Evolutionary conservation across 768 basidiomycete genomes (phyloP), one percentile per base, ranked within the genome.

Genomic region (Cystobasidium onofrii): DNA sequence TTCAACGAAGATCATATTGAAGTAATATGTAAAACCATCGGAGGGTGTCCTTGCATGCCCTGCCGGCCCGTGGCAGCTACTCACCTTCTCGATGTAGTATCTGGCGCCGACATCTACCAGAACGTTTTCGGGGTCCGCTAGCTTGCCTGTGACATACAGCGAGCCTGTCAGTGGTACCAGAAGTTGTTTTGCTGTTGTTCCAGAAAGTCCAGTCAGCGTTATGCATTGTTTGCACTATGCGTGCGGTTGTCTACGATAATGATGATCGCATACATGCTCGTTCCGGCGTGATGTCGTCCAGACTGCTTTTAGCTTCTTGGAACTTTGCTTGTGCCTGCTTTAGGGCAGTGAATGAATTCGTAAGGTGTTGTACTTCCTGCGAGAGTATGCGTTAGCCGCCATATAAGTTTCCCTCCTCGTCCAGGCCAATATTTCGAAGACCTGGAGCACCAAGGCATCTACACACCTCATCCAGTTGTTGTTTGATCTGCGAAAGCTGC

Each of bases 81-180:
- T 54, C 60, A 91, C 96, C 86, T 98, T 99, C 82, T 91, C 88
- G 20, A 98, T 90, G 77, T 89, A 97, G 81, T 97, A 99, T 0
- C 96, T 95, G 0, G 95, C 98, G 0, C 96, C 96, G 31, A 98
- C 85, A 80, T 99, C 96, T 44, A 98, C 87, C 75, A 98, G 88
- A 60, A 99, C 94, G 77, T 91, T 86, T 55, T 92, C 89, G 0
- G 86, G 81, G 79, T 96, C 90, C 50, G 84, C 84, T 60, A 98
- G 84, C 82, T 88, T 92, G 23, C 94, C 96, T 1, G 95, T 93
- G 29, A 98, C 90, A 79, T 97, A 98, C 1, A 99, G 85, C 0
- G 94, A 97, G 81, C 90, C 91, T 18, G 93, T 97, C 69, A 98
- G 81, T 6, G 96, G 95, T 12, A 98, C 91, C 17, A 98, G 84